Evolutionary conservation across 2,329 filamentous ascomycete genomes (phyloP), one percentile per base, ranked within the genome.

Genomic region (Hypoxylon sp.): DNA sequence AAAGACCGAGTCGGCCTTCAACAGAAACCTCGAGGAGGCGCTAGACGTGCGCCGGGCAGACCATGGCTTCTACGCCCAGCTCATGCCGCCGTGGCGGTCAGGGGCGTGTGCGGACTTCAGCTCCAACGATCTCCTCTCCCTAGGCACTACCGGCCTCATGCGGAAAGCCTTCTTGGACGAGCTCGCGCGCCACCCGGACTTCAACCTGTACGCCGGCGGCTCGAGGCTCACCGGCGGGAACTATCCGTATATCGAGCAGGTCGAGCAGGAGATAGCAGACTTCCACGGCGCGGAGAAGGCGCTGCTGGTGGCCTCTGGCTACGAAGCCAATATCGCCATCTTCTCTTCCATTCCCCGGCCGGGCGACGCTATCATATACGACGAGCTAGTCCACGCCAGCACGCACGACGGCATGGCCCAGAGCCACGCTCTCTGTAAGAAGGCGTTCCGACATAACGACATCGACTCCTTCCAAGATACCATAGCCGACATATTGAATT

Each of bases 201-300:
- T 64, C 32, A 17, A 15, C 3, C 28, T 88, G 24, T 82, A 84
- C 24, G 84, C 84, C 55, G 82, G 84, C 1, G 87, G 89, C 2
- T 90, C 88, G 0, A 81, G 89, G 6, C 78, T 91, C 0, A 78
- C 90, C 2, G 87, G 91, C 66, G 89, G 89, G 2, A 91, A 91
- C 71, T 87, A 84, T 1, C 46, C 70, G 0, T 89, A 88, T 70
- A 82, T 87, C 0, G 82, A 89, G 62, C 72, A 81, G n/a, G 76
- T 54, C 2, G 69, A 71, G 28, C 19, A 88, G 1, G 89, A 91
- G 67, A 85, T 91, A 56, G 86, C 89, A 0, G 68, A 62, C 0
- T 90, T 91, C 70, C 87, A 91, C 70, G 75, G 81, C 15, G 86
- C 87, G 0, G 80, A 84, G 2, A 76, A 79, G 1, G 88, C 82